Percentiles rank a stretch among this genome's conserved stretches.
Conservation (phyloP, 208 protist genomes). For the Ichthyophonus hoferi region DNA sequence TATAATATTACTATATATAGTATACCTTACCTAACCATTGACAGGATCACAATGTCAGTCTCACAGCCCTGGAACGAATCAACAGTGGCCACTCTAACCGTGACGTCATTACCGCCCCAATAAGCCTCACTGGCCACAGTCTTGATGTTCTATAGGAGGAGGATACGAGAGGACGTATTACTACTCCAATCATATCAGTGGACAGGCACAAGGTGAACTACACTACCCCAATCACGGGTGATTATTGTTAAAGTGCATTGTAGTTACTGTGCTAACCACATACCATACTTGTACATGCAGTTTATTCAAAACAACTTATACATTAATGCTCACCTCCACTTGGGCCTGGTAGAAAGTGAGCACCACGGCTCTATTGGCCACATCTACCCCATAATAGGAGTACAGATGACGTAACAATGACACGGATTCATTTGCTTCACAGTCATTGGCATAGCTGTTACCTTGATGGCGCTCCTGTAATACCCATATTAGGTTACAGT, state of each 20-base stretch:
- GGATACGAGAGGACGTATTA: no score
- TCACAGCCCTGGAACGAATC: conserved; percentile 23
- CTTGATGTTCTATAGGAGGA: not conserved
- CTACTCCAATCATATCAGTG: no score
- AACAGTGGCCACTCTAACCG: not conserved
- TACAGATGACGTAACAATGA: not conserved
- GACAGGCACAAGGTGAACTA: no score
- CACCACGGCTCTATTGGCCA: not conserved
- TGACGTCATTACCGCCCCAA: not conserved
- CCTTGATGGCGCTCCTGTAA: not conserved
- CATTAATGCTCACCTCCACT: not conserved
- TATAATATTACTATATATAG: no score
- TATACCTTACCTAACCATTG: conserved; percentile 12
- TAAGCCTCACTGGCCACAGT: not conserved
- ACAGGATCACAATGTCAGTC: not conserved
- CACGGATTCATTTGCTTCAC: not conserved
- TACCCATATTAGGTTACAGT: no score
- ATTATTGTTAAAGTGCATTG: no score
- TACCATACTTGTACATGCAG: no score
- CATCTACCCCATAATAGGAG: not conserved
- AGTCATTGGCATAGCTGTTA: not conserved
- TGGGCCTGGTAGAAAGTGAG: conserved; percentile 10
- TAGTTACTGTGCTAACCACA: no score
- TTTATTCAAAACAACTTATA: no score
- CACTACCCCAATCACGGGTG: no score